Base-by-base conservation (phyloP, 371 early-diverging fungal species). In the Homolaphlyctis polyrhiza region DNA sequence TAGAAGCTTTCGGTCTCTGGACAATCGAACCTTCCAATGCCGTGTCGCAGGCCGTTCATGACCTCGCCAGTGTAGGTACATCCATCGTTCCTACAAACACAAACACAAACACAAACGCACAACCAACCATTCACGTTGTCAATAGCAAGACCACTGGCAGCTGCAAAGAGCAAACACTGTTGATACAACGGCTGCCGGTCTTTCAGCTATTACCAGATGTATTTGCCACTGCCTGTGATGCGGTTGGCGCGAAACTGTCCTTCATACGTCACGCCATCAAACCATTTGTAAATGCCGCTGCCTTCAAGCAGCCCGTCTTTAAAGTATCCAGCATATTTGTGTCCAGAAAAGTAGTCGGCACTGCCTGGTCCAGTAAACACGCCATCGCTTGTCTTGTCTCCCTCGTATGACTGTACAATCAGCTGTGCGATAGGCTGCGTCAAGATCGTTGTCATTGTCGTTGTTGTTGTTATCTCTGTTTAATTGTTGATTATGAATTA, bases 201-300 rank as follows among this genome's bases (percentile, higher is more conserved):
- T 18, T 11, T 39, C 39, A 11, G 39, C 39, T 8, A 58, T 21
- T 35, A 71, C 77, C 77, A 80, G 5, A 43, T 64, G 58, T 74
- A 80, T 11, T 25, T 48, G 1, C 77, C 77, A 3, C 18, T 16
- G 5, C 76, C 77, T 3, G 45, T 50, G 13, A 77, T 73, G 45
- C 61, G 71, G 65, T 77, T 75, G n/a, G 47, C 52, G 11, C 58
- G 47, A 36, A 80, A 80, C 3, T 72, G 66, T n/a, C 80, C 80
- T 49, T 57, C 23, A 62, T 69, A 80, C 1, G 25, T 35, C 13
- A 69, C 63, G 0, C 73, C 73, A 43, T 76, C 75, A 4, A 27
- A 11, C 80, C 80, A 80, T 1, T 27, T 60, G 64, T 73, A 80
- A 27, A 25, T 36, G 35, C 78, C 80, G 5, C 18, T 23, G 4